Evolutionary conservation across 1,139 yeast species (phyloP), one percentile per base, ranked within the genome.

Genomic region (Suhomyces bolitotheri): DNA sequence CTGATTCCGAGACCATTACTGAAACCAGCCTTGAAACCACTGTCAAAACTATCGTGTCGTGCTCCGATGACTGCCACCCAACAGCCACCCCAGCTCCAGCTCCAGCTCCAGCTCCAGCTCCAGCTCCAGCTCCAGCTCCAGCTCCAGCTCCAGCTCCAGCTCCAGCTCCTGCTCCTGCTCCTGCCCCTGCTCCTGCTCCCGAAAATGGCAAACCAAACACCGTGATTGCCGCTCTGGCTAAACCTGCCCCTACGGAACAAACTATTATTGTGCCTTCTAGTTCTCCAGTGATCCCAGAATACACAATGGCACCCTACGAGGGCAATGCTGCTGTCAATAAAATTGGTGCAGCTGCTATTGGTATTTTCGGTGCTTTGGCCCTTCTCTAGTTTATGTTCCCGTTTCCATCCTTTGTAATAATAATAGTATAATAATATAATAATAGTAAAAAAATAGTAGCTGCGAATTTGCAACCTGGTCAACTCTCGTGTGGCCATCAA

Each of bases 311-410:
- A 7, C 20, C 20, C 20, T 27, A 41, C 17, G 36, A 38, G 20
- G 38, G 33, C 22, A 32, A 31, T 19, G 45, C 50, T 27, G 41
- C 44, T 27, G 39, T 41, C 23, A 44, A 40, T 30, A 34, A 30
- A 13, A 29, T 36, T 23, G 46, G 46, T 31, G 46, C 39, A 31
- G 35, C 41, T 26, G 47, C 47, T 30, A 40, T 46, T 21, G 47
- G 47, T 23, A 25, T 49, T 27, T 38, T 47, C 34, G 51, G 52
- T 39, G 41, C 40, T 22, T 42, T 45, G 36, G 49, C 50, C 31
- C 43, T 43, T 36, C 38, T 41, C 27, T 44, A 43, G 41, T 25
- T 8, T 17, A 7, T n/a, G n/a, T n/a, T n/a, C n/a, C n/a, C n/a
- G n/a, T n/a, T n/a, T n/a, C n/a, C n/a, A n/a, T n/a, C n/a, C n/a